phyloP scores from a whole-genome alignment of 768 basidiomycete species.

The Russula abietina region DNA sequence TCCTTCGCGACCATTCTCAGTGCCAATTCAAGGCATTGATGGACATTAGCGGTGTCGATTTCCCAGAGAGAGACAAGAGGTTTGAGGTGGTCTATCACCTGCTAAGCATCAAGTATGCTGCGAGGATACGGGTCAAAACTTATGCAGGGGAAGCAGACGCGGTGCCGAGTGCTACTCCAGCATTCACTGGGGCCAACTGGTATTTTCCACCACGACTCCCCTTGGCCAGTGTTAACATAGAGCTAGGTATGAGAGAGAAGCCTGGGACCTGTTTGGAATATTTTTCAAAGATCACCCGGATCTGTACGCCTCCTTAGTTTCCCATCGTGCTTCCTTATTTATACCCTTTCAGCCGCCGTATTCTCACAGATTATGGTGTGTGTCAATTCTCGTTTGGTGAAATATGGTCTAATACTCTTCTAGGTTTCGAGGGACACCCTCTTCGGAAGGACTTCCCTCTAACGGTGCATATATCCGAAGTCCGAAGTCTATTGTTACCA shows the following conservation, averaged over 20 bases:
- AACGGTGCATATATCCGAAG: constrained; percentile 51
- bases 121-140: constrained; percentile 93
- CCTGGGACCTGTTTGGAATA: constrained; percentile 96
- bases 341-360: constrained; percentile 62
- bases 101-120: constrained; percentile 69
- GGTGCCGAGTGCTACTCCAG: constrained; percentile 71
- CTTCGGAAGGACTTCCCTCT: constrained; percentile 97
- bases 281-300: constrained; percentile 97
- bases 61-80: constrained; percentile 84
- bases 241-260: constrained; percentile 88
- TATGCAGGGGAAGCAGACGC: constrained; percentile 90
- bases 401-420: constrained; percentile 13
- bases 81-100: constrained; percentile 98
- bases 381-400: constrained; percentile 9
- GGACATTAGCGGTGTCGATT: constrained; percentile 95
- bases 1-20: constrained; percentile 92
- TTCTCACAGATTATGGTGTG: constrained; percentile 94
- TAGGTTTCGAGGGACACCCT: constrained; percentile 96
- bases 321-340: constrained; percentile 22
- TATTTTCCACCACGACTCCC: constrained; percentile 29
- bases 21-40: constrained; percentile 90
- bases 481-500: background rate
- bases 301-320: constrained; percentile 51
- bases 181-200: constrained; percentile 96
- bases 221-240: constrained; percentile 7